Evolutionary conservation across 805 yeast species (phyloP).

Genomic region (Starmerella powellii): DNA sequence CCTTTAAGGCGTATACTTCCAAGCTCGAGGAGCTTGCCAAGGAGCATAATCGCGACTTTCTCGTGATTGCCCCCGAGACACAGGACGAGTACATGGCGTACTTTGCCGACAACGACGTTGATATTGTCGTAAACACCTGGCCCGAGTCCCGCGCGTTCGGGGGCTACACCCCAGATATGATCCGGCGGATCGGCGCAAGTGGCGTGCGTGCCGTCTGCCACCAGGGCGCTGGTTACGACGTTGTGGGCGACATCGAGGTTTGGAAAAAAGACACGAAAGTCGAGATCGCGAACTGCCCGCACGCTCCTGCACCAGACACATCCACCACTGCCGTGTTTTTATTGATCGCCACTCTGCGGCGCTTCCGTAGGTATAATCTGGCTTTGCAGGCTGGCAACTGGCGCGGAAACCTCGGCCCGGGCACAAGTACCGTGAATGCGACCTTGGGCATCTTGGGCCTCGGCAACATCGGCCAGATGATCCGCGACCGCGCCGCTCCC

Average conservation of each 20-base stretch:
- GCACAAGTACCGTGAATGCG: conserved; percentile 39
- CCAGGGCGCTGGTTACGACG: conserved; percentile 52
- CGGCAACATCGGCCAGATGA: conserved; percentile 50
- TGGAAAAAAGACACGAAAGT: conserved; percentile 33
- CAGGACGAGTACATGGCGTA: conserved; percentile 17
- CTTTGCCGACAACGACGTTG: conserved; percentile 15
- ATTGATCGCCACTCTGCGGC: conserved; percentile 40
- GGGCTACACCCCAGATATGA: conserved; percentile 19
- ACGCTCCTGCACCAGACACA: conserved; percentile 42
- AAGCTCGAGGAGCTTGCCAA: conserved; percentile 9
- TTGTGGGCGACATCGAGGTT: conserved; percentile 35
- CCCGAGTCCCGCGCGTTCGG: conserved; percentile 18
- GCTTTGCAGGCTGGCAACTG: conserved; percentile 37
- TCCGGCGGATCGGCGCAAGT: conserved; percentile 11
- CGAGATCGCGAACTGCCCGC: conserved; percentile 42
- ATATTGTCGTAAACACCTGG: conserved; percentile 22
- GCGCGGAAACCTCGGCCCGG: conserved; percentile 29
- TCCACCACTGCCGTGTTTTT: conserved; percentile 45
- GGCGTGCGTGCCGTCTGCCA: conserved; percentile 33
- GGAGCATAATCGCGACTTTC: conserved; percentile 11
- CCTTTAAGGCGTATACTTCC: conserved; percentile 1
- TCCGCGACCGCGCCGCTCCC: conserved; percentile 39
- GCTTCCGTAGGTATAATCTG: conserved; percentile 33
- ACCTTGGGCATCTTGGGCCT: conserved; percentile 47
- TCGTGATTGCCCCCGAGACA: conserved; percentile 9